Percentiles rank a stretch among this genome's conserved stretches.
These are phyloP conservation scores for Rhynchospora breviuscula DNA, from an alignment of 176 grass and related monocot species.

Conservation along the genomic window DNA sequence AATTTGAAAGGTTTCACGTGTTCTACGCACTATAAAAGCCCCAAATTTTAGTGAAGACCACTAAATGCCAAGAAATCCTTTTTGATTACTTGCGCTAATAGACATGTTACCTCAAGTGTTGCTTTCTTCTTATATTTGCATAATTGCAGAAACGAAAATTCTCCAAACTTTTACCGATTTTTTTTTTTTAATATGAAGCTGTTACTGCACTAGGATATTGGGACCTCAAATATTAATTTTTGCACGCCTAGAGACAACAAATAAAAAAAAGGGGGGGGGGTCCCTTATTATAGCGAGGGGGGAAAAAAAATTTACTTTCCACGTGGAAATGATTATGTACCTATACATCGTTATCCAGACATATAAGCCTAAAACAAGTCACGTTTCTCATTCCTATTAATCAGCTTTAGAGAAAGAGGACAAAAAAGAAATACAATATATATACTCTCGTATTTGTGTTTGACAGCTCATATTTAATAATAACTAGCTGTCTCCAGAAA, in stretches of 20 bases:
- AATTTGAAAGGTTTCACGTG: conserved; percentile 2
- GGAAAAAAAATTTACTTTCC: not conserved
- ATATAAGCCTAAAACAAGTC: not conserved
- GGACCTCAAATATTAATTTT: too few relatives aligned
- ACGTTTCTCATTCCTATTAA: not conserved
- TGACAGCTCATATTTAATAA: not conserved
- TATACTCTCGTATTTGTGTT: not conserved
- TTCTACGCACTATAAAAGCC: not conserved
- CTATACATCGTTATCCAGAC: not conserved
- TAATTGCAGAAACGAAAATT: not conserved
- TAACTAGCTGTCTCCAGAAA: not conserved
- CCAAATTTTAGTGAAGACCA: not conserved
- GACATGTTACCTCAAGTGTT: not conserved
- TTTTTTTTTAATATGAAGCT: not conserved
- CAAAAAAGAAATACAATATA: not conserved
- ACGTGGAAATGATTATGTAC: not conserved
- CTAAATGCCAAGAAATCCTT: not conserved
- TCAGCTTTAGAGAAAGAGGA: not conserved
- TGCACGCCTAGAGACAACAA: too few relatives aligned
- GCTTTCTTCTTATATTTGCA: not conserved
- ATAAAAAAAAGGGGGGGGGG: too few relatives aligned
- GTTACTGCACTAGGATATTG: too few relatives aligned
- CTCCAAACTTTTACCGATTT: not conserved
- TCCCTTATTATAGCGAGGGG: not conserved
- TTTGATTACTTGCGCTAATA: not conserved